Base-by-base conservation (phyloP, 495 filamentous ascomycete species). In the Thermothielavioides terrestris region DNA sequence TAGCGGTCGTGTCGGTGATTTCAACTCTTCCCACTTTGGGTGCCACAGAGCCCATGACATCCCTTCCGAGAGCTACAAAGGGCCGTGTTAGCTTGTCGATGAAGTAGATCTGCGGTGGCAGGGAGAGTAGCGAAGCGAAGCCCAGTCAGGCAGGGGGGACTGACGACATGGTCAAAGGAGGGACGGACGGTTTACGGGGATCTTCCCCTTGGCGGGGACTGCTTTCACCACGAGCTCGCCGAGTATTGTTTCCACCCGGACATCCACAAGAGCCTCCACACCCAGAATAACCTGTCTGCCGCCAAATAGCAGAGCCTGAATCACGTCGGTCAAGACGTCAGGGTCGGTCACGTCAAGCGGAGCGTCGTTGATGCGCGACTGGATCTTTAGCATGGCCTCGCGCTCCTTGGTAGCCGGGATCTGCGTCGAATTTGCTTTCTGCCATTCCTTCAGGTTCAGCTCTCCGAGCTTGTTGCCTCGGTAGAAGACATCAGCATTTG, bases 161-260 rank as follows among this genome's bases (percentile, higher is more conserved):
- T 79, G 70, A 71, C 71, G 64, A 59, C 59, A 35, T 40, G 54
- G 69, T 65, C 55, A 64, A 50, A 76, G 62, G 58, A 61, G 63
- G 64, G 63, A 76, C 77, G 72, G 72, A 90, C 89, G 85, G 76
- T 95, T 92, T 62, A 98, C 79, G 59, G 81, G 82, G 38, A 98
- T 80, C 55, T 82, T 77, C 35, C 92, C 91, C 68, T 90, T 75
- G 5, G 86, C 87, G 11, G 91, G 91, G 53, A 98, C 84, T 36
- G 79, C 77, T 62, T 83, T 87, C 46, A 98, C 68, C 18, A 81
- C 72, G 60, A 96, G 79, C 50, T 81, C 68, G 9, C 92, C 92
- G 38, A 98, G 73, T 14, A 81, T 79, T 9, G 88, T 94, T 28
- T 80, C 72, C 15, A 95, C 77, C 54, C 84, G 77, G 44, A 88